phyloP scores from a whole-genome alignment of 768 basidiomycete genomes.

The Tulasnella sp. region DNA sequence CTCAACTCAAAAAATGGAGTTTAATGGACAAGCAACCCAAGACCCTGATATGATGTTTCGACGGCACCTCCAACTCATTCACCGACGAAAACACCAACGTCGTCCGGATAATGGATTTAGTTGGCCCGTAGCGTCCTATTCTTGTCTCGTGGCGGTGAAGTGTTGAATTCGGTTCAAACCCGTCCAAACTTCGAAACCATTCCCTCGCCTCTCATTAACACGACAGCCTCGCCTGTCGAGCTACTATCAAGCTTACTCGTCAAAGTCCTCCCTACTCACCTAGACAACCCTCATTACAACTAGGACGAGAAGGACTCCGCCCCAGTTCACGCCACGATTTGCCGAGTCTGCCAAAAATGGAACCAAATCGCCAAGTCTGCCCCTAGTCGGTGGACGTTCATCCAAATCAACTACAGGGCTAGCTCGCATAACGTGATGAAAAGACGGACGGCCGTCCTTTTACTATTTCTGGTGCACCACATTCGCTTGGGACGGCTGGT shows the following conservation, averaged over 20 bases:
- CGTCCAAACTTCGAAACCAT: not conserved
- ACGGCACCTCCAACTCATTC: constrained; percentile 21
- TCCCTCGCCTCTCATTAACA: not conserved
- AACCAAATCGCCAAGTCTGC: not conserved
- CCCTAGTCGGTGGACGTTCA: not conserved
- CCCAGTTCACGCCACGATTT: no score
- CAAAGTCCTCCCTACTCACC: not conserved
- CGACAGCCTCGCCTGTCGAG: not conserved
- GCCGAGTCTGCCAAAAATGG: no score
- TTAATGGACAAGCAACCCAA: not conserved
- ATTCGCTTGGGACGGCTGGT: constrained; percentile 95
- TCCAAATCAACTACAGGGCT: not conserved
- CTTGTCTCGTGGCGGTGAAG: not conserved
- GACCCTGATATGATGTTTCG: constrained; percentile 19
- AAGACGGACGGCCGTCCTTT: no score
- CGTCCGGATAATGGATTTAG: constrained; percentile 16
- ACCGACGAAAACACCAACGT: constrained; percentile 46
- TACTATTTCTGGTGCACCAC: constrained; percentile 89
- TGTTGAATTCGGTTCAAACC: not conserved
- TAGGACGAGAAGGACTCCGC: no score
- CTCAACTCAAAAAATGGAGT: not conserved
- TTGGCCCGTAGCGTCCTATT: not conserved
- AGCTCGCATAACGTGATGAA: not conserved
- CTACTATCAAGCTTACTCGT: not conserved
- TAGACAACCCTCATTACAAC: not conserved